phyloP scores from a whole-genome alignment of 148 eudicot genomes.

The Chenopodium album region DNA sequence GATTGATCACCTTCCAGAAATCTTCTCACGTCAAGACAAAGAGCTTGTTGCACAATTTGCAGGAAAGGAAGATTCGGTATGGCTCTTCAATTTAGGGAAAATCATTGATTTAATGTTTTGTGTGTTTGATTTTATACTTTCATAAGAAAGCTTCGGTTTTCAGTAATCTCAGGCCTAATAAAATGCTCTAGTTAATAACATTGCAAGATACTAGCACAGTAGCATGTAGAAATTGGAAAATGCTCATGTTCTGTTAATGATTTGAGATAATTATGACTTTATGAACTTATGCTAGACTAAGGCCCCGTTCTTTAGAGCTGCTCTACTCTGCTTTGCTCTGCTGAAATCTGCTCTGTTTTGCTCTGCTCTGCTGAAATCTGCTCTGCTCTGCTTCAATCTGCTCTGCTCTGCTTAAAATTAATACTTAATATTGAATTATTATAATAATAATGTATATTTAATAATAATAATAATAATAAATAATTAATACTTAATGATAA shows the following conservation, averaged over 20 bases:
- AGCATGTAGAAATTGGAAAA: neutral
- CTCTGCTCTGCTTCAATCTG: too few species aligned
- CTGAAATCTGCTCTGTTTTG: too few species aligned
- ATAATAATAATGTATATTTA: too few species aligned
- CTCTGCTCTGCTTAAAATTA: too few species aligned
- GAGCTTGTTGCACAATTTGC: slow-evolving; percentile 32
- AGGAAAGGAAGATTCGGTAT: slow-evolving; percentile 19
- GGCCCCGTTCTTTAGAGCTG: too few species aligned
- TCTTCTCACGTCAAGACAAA: slow-evolving; percentile 49
- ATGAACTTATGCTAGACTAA: neutral
- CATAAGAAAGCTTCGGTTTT: neutral
- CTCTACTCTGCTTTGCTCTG: too few species aligned
- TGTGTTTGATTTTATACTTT: neutral
- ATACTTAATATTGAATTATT: too few species aligned
- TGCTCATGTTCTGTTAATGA: neutral
- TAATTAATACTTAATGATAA: too few species aligned
- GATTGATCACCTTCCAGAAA: slow-evolving; percentile 29
- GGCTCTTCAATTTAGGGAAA: neutral
- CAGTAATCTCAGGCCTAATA: neutral
- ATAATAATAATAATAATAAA: too few species aligned
- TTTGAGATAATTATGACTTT: neutral
- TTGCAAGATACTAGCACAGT: neutral
- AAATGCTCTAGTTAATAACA: neutral
- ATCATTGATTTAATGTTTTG: neutral
- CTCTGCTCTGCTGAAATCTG: too few species aligned